Conservation (phyloP, 305 asterid genomes). For the Fraxinus dipetala region DNA sequence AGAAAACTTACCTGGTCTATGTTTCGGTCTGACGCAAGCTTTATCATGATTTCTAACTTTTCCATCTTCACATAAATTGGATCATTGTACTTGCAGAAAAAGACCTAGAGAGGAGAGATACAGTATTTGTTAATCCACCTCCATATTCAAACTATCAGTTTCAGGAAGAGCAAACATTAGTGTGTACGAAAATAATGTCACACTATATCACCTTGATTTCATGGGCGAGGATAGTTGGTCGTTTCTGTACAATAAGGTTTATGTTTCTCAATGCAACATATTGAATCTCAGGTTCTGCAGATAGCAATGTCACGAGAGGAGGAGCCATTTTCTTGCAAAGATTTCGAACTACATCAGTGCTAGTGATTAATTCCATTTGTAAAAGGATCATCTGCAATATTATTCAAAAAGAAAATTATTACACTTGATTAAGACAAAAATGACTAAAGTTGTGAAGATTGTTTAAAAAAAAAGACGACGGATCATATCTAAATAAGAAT, state of each 20-base stretch:
- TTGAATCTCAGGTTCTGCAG: slow-evolving; percentile 99
- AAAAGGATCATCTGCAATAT: slow-evolving; percentile 90
- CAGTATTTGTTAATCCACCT: slow-evolving; percentile 22
- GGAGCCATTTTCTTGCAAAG: slow-evolving; percentile 99
- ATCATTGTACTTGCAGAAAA: slow-evolving; percentile 99
- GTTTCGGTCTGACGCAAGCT: slow-evolving; percentile 97
- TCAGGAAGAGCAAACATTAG: slow-evolving; percentile 9
- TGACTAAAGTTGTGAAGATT: neutral
- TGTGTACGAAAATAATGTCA: slow-evolving; percentile 24
- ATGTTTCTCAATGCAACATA: slow-evolving; percentile 96
- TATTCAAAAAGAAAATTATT: slow-evolving; percentile 23
- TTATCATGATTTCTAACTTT: slow-evolving; percentile 97
- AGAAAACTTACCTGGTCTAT: slow-evolving; percentile 77
- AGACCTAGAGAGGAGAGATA: slow-evolving; percentile 52
- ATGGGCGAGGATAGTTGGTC: slow-evolving; percentile 98
- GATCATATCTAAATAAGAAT: slow-evolving; percentile 12
- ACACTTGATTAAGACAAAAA: no score
- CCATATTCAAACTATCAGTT: slow-evolving; percentile 12
- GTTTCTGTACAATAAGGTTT: slow-evolving; percentile 92
- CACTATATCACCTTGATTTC: slow-evolving; percentile 78
- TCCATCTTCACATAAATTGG: slow-evolving; percentile 99
- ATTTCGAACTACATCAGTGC: slow-evolving; percentile 97
- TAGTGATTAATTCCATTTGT: slow-evolving; percentile 97
- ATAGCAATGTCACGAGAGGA: slow-evolving; percentile 95
- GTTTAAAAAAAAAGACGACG: neutral